Evolutionary conservation across 1,284 basidiomycete genomes (phyloP), one percentile per base, ranked within the genome.

Genomic region (Grifola frondosa): DNA sequence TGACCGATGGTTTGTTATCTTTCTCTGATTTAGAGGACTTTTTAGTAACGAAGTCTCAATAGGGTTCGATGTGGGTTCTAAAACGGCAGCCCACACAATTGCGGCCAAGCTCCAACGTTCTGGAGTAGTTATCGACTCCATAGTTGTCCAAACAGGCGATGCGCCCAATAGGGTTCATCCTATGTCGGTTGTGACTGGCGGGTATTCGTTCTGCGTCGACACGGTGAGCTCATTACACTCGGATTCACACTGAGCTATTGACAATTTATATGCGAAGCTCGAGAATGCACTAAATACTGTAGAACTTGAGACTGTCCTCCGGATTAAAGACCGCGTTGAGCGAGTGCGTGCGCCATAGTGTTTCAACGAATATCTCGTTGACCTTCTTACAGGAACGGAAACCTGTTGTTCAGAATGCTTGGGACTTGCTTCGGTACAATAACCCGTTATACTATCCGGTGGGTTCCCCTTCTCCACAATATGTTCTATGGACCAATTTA

Each of bases 201-300:
- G 40, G 29, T 42, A 42, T 30, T 42, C 40, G 6, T 42, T 42
- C 31, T 35, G 28, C n/a, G 32, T 42, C 11, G 40, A 42, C 16
- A 42, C 30, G 21, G 40, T 42, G 15, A 25, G 40, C n/a, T 5
- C 5, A 3, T 5, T 5, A 23, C 17, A 11, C 13, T 42, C n/a
- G n/a, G n/a, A 21, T 12, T 8, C 19, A 5, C 20, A 5, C 12
- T 20, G 10, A 30, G 13, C n/a, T 20, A 8, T 19, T 20, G 17
- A 6, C 21, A 6, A 26, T 19, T 15, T 37, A 13, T 21, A 32
- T 15, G 17, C 6, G 17, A 13, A 47, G 45, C 34, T 47, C n/a
- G 45, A 47, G 35, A 37, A 42, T 19, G 45, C 45, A 3, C 41
- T 47, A 17, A 47, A 47, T 28, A 47, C 43, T 17, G 40, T 47